These are phyloP conservation scores for Oidiodendron maius DNA, from an alignment of 495 filamentous ascomycete genomes.

Conservation along the genomic window DNA sequence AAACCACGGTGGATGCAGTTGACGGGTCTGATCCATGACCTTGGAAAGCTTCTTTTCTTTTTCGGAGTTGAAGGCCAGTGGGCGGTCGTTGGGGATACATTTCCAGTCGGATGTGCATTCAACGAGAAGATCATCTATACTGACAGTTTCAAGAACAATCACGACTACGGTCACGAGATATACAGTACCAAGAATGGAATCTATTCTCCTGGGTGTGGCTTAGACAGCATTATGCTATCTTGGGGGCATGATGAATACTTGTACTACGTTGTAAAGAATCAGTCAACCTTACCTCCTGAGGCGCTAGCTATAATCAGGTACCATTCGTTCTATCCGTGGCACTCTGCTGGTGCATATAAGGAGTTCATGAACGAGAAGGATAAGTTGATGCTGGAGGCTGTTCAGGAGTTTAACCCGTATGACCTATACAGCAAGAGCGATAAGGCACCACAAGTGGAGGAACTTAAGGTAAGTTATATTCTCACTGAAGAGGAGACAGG, in stretches of 20 bases:
- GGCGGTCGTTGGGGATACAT: constrained; percentile 90
- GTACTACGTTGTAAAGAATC: constrained; percentile 75
- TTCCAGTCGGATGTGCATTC: constrained; percentile 84
- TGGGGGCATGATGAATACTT: constrained; percentile 94
- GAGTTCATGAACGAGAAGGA: constrained; percentile 81
- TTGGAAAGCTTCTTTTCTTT: constrained; percentile 85
- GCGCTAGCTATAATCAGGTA: constrained; percentile 87
- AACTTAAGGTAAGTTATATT: constrained; percentile 49
- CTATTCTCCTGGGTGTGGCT: constrained; percentile 67
- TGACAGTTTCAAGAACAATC: constrained; percentile 63
- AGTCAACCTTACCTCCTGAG: constrained; percentile 69
- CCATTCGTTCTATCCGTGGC: constrained; percentile 90
- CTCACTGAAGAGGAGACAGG: neutral
- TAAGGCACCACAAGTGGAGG: constrained; percentile 64
- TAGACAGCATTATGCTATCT: constrained; percentile 80
- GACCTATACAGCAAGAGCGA: constrained; percentile 93
- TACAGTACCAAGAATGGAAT: constrained; percentile 73
- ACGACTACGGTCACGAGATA: constrained; percentile 57
- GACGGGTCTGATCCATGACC: constrained; percentile 78
- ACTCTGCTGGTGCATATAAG: constrained; percentile 67
- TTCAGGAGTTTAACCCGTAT: constrained; percentile 84
- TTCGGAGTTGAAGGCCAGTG: constrained; percentile 78
- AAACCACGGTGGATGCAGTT: constrained; percentile 93
- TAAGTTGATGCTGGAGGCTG: constrained; percentile 68
- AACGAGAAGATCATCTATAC: constrained; percentile 71